Evolutionary conservation across 1,284 basidiomycete genomes (phyloP).

Genomic region (Kalmanozyma brasiliensis): DNA sequence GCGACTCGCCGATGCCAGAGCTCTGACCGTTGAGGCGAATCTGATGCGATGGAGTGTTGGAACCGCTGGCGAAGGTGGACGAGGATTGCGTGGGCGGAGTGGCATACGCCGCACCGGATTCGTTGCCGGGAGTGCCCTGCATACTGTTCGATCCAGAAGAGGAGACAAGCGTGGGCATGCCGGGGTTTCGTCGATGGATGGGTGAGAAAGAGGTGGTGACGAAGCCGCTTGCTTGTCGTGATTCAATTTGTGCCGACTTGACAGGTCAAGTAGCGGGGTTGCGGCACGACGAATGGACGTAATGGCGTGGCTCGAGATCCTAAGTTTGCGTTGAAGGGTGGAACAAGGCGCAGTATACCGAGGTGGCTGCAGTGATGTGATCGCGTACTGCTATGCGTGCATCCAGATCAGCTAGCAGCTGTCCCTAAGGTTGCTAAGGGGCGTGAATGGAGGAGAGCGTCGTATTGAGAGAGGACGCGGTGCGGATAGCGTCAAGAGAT

Average conservation of each 20-base stretch:
- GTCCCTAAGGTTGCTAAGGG: background rate
- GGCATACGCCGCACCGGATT: slow-evolving; percentile 31
- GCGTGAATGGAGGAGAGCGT: no score
- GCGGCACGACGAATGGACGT: background rate
- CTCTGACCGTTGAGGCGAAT: slow-evolving; percentile 20
- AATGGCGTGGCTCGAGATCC: background rate
- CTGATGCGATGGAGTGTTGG: slow-evolving; percentile 39
- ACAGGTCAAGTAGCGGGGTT: background rate
- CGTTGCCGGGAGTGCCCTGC: slow-evolving; percentile 33
- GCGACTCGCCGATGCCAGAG: slow-evolving; percentile 48
- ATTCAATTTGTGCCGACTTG: background rate
- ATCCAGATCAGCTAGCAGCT: no score
- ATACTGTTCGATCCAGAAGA: slow-evolving; percentile 31
- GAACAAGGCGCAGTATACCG: no score
- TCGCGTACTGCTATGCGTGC: no score
- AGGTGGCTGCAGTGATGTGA: no score
- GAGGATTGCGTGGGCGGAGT: slow-evolving; percentile 42
- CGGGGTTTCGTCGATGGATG: background rate
- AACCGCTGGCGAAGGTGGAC: slow-evolving; percentile 41
- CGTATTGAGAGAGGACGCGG: no score
- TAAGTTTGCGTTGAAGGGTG: background rate
- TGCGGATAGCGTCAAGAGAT: no score
- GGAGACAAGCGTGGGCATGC: slow-evolving; percentile 37
- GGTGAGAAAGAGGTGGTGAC: background rate
- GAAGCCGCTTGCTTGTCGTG: background rate